Conservation (phyloP, 2,329 filamentous ascomycete genomes). For the Calonectria henricotiae region DNA sequence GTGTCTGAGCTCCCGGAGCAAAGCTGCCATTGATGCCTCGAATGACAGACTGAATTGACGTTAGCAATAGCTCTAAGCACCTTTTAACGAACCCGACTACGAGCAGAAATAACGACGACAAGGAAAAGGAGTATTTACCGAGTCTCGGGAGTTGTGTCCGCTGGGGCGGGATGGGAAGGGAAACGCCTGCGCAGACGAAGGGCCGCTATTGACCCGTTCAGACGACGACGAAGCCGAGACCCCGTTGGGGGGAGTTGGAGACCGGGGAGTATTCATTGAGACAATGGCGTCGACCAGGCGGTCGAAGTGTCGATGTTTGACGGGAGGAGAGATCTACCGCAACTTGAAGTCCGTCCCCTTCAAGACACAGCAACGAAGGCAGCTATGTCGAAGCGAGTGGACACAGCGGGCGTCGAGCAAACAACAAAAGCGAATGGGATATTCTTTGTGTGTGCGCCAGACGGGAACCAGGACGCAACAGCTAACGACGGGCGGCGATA, state of each 20-base stretch:
- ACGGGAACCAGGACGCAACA: slow-evolving; percentile 33
- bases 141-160: slow-evolving; percentile 51
- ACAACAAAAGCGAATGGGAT: slow-evolving; percentile 17
- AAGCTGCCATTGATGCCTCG: slow-evolving; percentile 55
- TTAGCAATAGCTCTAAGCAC: slow-evolving; percentile 25
- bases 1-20: slow-evolving; percentile 54
- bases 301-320: slow-evolving; percentile 19
- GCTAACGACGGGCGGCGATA: slow-evolving; percentile 25
- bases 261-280: slow-evolving; percentile 37
- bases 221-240: slow-evolving; percentile 36
- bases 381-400: slow-evolving; percentile 27
- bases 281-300: not conserved
- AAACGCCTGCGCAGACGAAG: slow-evolving; percentile 27
- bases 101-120: not conserved
- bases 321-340: slow-evolving; percentile 17
- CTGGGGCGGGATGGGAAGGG: slow-evolving; percentile 37
- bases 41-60: slow-evolving; percentile 53
- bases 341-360: slow-evolving; percentile 26
- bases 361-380: slow-evolving; percentile 23
- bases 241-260: slow-evolving; percentile 32
- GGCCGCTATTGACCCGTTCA: slow-evolving; percentile 30
- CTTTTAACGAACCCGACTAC: not conserved
- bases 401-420: slow-evolving; percentile 1
- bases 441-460: slow-evolving; percentile 21
- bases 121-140: slow-evolving; percentile 46